Base-by-base conservation (phyloP, 140 eudicot species). In the Erigeron philadelphicus region DNA sequence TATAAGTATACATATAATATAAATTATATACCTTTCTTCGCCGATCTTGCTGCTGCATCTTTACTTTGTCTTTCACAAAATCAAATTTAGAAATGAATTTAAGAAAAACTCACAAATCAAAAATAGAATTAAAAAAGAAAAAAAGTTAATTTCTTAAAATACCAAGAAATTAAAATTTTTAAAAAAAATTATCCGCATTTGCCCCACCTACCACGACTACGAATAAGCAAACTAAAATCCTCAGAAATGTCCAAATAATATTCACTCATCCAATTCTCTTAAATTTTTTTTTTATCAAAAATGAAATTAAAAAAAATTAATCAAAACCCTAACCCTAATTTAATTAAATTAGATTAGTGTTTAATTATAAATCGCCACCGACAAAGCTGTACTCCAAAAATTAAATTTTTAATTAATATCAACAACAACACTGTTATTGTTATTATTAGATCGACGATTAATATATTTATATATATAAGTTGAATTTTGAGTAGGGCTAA, bases 1-100 rank as follows among this genome's bases (percentile, higher is more conserved):
- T 25, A 25, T 25, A 25, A 0, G 4, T 31, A 2, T 31, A 31
- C 3, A 7, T 3, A 53, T 13, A 70, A 1, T 7, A 66, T 4
- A 61, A 44, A 44, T 55, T 9, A 55, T 64, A 68, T 66, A 86
- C 95, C 84, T 86, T 86, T 72, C 80, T 79, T 44, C 82, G 66
- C 38, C 86, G 89, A 82, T 84, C 82, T 58, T 83, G 89, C 83
- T 81, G 95, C 95, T 81, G 95, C 95, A 86, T 86, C 82, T 53
- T 74, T 47, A 38, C 38, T 31, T 3, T 31, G 4, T 31, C 5
- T 31, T 4, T 31, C 4, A 3, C 38, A 31, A 31, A 31, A 31
- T 2, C 38, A 31, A 31, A 31, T 31, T 31, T 31, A 31, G 38
- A 31, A 31, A 2, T 31, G 38, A 31, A 31, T 2, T 2, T 2